Evolutionary conservation across 192 early-diverging fungal species (phyloP), one percentile per base, ranked within the genome.

Genomic region (Entomortierella beljakovae): DNA sequence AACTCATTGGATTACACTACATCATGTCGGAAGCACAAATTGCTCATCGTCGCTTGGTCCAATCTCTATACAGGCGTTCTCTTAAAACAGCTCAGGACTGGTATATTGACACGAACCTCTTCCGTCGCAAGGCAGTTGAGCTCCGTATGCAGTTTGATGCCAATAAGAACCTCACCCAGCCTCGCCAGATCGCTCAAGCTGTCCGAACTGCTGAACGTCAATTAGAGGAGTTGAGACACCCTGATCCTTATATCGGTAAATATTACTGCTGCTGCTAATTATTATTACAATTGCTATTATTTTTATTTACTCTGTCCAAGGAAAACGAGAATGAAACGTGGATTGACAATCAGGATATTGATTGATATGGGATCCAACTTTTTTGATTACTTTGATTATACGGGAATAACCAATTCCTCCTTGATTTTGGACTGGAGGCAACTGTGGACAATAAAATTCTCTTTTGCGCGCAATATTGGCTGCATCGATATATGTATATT

Each of bases 121-220:
- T 84, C 88, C 90, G 97, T 42, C 88, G 93, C 63, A 94, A 94
- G 82, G 88, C 92, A 43, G 63, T 96, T 64, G 87, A 94, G 60
- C 94, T 98, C 81, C 87, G 97, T 35, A 87, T 88, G 31, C 82
- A 90, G 68, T 98, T 98, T 68, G 96, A 97, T 68, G 85, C 82
- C 49, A 95, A 95, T 81, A 89, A 88, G 63, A 68, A 90, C 64
- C 82, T 95, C 38, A 81, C 82, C 58, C 94, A 89, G 71, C 89
- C 92, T 23, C 89, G 91, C 52, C 87, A 95, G 64, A 70, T 95
- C 28, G 84, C 94, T 70, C 75, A 74, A 59, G 76, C 92, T 46
- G 51, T 95, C 71, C 82, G 71, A 34, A 82, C 88, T 26, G 88
- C 94, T n/a, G 96, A 98, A 71, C 71, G 85, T 28, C 86, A 91